phyloP scores from a whole-genome alignment of 75 land plant genomes.

The Larix kaempferi region DNA sequence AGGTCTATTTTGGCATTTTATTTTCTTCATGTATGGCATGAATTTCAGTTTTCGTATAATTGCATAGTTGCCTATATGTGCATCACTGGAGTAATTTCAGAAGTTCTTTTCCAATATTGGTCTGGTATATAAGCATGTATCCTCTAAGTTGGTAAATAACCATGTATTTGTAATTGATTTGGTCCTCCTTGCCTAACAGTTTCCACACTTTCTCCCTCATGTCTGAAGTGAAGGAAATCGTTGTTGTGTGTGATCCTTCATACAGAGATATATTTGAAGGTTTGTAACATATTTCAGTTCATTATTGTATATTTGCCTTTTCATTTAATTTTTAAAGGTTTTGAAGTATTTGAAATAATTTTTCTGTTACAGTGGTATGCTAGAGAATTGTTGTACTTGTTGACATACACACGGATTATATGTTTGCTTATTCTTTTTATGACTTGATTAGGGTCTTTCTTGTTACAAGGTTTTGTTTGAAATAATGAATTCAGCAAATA shows the following conservation, averaged over 20 bases:
- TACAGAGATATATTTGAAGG: constrained; percentile 93
- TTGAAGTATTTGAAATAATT: neutral
- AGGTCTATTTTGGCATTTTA: neutral
- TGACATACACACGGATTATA: neutral
- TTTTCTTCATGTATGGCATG: neutral
- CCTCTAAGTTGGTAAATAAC: neutral
- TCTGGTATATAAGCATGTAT: neutral
- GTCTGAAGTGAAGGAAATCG: constrained; percentile 83
- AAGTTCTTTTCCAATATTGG: neutral
- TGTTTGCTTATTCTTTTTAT: no score
- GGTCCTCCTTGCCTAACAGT: constrained; percentile 38
- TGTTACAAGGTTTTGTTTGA: neutral
- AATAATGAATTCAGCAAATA: neutral
- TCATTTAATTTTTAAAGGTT: neutral
- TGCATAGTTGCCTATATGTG: neutral
- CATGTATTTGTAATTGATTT: neutral
- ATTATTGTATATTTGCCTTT: neutral
- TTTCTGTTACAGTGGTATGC: neutral
- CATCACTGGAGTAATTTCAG: neutral
- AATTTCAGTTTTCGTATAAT: neutral
- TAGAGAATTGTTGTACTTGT: neutral
- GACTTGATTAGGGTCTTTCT: neutral
- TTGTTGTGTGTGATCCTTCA: constrained; percentile 99
- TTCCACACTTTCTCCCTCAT: constrained; percentile 78
- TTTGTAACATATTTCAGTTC: constrained; percentile 12